A percentile compares a stretch with the other conserved stretches of the same genome.
phyloP scores from a whole-genome alignment of 805 yeast species.

The Clavispora santaluciae region DNA sequence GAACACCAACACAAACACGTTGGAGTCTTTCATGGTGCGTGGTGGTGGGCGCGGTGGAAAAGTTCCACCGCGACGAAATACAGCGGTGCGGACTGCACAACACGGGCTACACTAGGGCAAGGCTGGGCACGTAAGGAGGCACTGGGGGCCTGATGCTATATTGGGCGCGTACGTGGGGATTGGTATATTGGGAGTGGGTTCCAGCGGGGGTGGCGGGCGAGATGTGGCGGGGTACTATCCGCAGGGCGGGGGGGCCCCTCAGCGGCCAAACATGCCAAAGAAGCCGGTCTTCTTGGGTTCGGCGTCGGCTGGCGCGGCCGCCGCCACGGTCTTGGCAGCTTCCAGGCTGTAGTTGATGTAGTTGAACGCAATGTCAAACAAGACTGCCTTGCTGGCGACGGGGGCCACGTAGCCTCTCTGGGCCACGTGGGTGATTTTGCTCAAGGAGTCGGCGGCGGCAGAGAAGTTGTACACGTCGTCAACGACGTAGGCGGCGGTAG shows the following conservation, averaged over 20 bases:
- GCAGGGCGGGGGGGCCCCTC: too few relatives aligned
- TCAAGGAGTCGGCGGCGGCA: slow-evolving; percentile 17
- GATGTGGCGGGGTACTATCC: too few relatives aligned
- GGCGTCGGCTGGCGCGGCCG: slow-evolving; percentile 12
- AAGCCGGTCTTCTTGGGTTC: slow-evolving; percentile 56
- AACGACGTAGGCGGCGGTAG: slow-evolving; percentile 19
- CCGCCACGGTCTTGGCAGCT: slow-evolving; percentile 10
- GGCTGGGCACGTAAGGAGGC: too few relatives aligned
- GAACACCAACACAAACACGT: slow-evolving; percentile 20
- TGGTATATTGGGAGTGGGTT: too few relatives aligned
- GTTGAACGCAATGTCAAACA: slow-evolving; percentile 87
- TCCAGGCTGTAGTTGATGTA: slow-evolving; percentile 51
- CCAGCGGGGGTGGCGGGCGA: too few relatives aligned
- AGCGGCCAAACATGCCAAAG: slow-evolving; percentile 67
- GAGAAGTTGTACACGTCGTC: slow-evolving; percentile 45
- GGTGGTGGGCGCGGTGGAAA: neutral
- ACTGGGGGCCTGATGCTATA: too few relatives aligned
- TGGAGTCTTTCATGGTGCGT: slow-evolving; percentile 5
- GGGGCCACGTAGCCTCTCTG: slow-evolving; percentile 40
- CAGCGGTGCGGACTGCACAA: too few relatives aligned
- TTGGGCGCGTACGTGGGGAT: too few relatives aligned
- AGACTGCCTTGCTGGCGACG: slow-evolving; percentile 77
- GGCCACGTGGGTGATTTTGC: slow-evolving; percentile 21
- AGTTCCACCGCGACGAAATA: neutral
- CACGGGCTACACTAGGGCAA: too few relatives aligned